phyloP scores from a whole-genome alignment of 106 monocot species.

The Platanthera zijinensis region DNA sequence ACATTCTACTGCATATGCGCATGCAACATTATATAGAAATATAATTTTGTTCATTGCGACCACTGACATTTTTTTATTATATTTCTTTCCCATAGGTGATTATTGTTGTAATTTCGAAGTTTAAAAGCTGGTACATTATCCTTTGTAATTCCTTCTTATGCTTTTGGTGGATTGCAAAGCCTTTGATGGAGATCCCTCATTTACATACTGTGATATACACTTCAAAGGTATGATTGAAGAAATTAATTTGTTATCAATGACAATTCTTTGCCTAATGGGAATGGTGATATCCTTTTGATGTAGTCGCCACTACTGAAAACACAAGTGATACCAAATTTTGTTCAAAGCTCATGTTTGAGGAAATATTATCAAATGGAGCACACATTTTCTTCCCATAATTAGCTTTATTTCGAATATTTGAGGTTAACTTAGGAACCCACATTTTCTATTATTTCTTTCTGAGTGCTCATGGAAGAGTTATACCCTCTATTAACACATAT shows the following conservation, averaged over 20 bases:
- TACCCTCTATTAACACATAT: too few relatives aligned
- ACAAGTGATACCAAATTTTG: neutral
- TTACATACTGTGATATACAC: constrained; percentile 39
- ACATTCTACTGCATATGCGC: too few relatives aligned
- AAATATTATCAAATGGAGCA: too few relatives aligned
- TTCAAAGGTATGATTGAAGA: constrained; percentile 37
- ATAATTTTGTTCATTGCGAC: neutral
- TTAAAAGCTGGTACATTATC: constrained; percentile 34
- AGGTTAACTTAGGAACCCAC: too few relatives aligned
- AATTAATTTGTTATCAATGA: neutral
- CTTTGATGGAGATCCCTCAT: constrained; percentile 56
- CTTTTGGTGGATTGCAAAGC: constrained; percentile 75
- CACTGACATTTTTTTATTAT: constrained; percentile 9
- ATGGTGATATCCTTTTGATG: constrained; percentile 4
- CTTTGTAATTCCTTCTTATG: constrained; percentile 63
- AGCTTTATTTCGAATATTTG: too few relatives aligned
- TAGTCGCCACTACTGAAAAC: neutral
- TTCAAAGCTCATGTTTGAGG: too few relatives aligned
- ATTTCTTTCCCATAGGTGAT: constrained; percentile 27
- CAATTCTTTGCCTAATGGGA: neutral
- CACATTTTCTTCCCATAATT: too few relatives aligned
- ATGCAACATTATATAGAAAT: neutral
- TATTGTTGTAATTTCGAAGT: constrained; percentile 29
- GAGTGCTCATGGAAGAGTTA: too few relatives aligned
- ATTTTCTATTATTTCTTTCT: too few relatives aligned